phyloP scores from a whole-genome alignment of 345 rosid genomes.

The Firmiana major region DNA sequence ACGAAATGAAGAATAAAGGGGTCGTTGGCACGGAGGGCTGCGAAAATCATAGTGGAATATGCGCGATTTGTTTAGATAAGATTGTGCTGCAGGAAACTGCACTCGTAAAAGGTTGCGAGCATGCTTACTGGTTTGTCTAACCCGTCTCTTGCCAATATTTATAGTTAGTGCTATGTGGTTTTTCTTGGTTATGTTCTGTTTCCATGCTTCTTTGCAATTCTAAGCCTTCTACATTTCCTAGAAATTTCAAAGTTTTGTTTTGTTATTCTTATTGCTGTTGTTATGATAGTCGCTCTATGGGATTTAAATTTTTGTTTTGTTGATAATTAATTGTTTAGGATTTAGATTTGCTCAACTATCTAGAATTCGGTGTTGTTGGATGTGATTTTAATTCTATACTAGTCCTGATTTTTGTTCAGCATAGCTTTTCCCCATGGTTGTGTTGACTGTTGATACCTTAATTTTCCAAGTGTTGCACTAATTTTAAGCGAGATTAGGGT shows the following conservation, averaged over 20 bases:
- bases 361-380: not conserved
- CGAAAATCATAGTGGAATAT: constrained; percentile 65
- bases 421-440: not conserved
- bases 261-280: not conserved
- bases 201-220: not conserved
- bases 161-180: not conserved
- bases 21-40: constrained; percentile 33
- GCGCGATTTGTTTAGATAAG: constrained; percentile 84
- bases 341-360: constrained; percentile 12
- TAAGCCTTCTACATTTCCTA: not conserved
- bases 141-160: not conserved
- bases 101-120: constrained; percentile 92
- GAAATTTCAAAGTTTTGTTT: not conserved
- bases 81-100: constrained; percentile 87
- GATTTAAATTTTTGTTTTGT: not conserved
- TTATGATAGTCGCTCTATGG: not conserved
- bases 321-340: constrained; percentile 12
- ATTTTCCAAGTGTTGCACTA: not conserved
- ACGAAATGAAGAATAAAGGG: constrained; percentile 28
- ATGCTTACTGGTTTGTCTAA: constrained; percentile 83
- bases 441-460: not conserved
- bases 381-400: not conserved
- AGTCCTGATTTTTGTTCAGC: not conserved
- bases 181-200: not conserved
- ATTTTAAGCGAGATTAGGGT: not conserved